These are phyloP conservation scores for Cyclotella atomus DNA, from an alignment of 108 stramenopile genomes.

Conservation along the genomic window DNA sequence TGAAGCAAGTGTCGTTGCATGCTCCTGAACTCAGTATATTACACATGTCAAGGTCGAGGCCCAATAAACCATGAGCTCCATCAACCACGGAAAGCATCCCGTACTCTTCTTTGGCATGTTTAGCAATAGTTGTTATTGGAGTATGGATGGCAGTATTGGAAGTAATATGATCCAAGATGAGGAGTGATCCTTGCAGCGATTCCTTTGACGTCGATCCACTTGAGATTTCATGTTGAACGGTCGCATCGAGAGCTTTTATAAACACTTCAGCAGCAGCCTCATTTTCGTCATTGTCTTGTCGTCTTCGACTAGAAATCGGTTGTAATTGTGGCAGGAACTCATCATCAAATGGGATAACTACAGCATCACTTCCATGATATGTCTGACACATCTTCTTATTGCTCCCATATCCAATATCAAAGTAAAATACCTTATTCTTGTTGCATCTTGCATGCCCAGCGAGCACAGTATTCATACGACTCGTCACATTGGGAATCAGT, in stretches of 20 bases:
- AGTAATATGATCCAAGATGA: slow-evolving; percentile 75
- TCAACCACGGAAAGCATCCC: slow-evolving; percentile 64
- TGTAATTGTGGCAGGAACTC: slow-evolving; percentile 38
- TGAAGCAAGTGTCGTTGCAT: neutral
- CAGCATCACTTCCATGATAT: slow-evolving; percentile 50
- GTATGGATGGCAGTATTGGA: slow-evolving; percentile 74
- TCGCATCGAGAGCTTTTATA: slow-evolving; percentile 41
- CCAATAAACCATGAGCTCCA: slow-evolving; percentile 76
- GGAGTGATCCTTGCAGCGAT: slow-evolving; percentile 42
- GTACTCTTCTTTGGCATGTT: slow-evolving; percentile 52
- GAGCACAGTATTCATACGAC: slow-evolving; percentile 68
- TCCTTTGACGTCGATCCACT: neutral
- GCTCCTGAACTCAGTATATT: slow-evolving; percentile 4
- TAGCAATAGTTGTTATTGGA: slow-evolving; percentile 58
- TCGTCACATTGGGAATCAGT: slow-evolving; percentile 59
- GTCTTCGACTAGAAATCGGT: neutral
- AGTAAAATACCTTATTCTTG: slow-evolving; percentile 52
- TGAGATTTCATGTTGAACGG: slow-evolving; percentile 1
- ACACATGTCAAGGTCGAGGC: slow-evolving; percentile 47
- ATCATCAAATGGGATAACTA: slow-evolving; percentile 67
- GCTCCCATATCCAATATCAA: slow-evolving; percentile 76
- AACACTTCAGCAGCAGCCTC: slow-evolving; percentile 39
- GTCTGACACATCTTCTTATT: slow-evolving; percentile 73
- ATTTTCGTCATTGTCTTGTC: slow-evolving; percentile 16
- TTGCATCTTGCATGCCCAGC: slow-evolving; percentile 53